Conservation (phyloP, 805 yeast genomes). For the Candida oleophila region DNA sequence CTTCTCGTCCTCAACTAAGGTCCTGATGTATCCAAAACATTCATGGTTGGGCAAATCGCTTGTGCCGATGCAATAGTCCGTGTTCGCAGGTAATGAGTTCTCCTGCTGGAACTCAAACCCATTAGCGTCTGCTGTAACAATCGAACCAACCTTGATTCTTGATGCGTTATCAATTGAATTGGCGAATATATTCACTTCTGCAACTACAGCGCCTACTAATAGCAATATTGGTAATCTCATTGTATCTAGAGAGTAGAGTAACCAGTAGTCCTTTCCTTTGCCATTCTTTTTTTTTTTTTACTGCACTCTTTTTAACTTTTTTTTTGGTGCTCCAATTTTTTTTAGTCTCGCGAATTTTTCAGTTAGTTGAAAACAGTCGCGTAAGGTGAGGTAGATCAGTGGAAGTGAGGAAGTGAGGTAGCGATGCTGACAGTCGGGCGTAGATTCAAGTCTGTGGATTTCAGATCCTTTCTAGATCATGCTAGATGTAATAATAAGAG, state of each 20-base stretch:
- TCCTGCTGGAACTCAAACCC: constrained; percentile 11
- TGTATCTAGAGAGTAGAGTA: not conserved
- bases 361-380: not conserved
- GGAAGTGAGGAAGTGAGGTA: too few relatives aligned
- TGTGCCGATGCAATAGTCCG: constrained; percentile 32
- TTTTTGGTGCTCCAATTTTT: not conserved
- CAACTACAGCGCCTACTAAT: not conserved
- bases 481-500: constrained; percentile 22
- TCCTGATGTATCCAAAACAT: constrained; percentile 26
- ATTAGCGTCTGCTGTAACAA: constrained; percentile 2
- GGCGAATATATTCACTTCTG: constrained; percentile 5
- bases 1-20: constrained; percentile 5
- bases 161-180: constrained; percentile 4
- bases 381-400: too few relatives aligned
- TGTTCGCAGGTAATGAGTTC: constrained; percentile 4
- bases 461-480: constrained; percentile 27
- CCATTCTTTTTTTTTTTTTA: constrained; percentile 1
- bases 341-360: constrained; percentile 3
- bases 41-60: constrained; percentile 23
- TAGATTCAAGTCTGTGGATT: constrained; percentile 9
- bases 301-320: constrained; percentile 8
- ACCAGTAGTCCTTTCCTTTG: not conserved
- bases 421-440: constrained; percentile 1
- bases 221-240: not conserved
- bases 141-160: constrained; percentile 13